A percentile compares a stretch with the other conserved stretches of the same genome.
phyloP scores from a whole-genome alignment of 306 rosid genomes.

The Betula pendula region DNA sequence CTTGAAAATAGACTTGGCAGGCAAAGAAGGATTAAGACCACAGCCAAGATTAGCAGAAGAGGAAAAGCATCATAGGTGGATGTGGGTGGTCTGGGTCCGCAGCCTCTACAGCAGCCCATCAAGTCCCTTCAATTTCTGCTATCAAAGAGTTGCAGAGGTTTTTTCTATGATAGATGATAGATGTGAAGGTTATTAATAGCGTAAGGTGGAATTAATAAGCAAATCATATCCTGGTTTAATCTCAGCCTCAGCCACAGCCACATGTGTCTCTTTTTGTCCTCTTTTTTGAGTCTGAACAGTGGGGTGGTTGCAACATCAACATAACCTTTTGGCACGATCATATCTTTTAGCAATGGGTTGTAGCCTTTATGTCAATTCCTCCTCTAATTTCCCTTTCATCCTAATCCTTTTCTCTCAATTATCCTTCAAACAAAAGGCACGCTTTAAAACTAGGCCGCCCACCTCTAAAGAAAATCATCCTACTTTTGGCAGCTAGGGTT shows the following conservation, averaged over 20 bases:
- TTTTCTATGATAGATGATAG: neutral
- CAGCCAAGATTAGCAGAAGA: constrained; percentile 53
- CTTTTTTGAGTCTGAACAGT: neutral
- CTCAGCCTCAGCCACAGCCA: constrained; percentile 39
- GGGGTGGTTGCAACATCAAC: constrained; percentile 24
- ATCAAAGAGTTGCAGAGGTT: neutral
- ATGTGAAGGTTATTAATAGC: too few relatives aligned
- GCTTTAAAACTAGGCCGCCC: neutral
- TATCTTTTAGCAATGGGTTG: neutral
- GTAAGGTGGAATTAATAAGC: neutral
- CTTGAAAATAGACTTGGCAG: constrained; percentile 39
- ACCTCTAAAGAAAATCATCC: neutral
- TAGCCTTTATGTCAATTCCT: too few relatives aligned
- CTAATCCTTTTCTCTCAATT: neutral
- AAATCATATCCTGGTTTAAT: neutral
- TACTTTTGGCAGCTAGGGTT: neutral
- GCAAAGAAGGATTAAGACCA: constrained; percentile 43
- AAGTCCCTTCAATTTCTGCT: constrained; percentile 4
- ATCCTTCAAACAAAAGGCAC: neutral
- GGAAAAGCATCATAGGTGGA: constrained; percentile 26
- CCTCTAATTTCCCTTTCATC: too few relatives aligned
- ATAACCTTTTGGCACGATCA: neutral
- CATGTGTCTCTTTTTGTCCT: constrained; percentile 20
- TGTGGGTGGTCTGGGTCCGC: constrained; percentile 34
- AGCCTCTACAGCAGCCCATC: constrained; percentile 51